Percentiles rank a stretch among this genome's conserved stretches.
Evolutionary conservation across 805 yeast genomes (phyloP).

Genomic region (Cyberlindnera euphorbiiphila): DNA sequence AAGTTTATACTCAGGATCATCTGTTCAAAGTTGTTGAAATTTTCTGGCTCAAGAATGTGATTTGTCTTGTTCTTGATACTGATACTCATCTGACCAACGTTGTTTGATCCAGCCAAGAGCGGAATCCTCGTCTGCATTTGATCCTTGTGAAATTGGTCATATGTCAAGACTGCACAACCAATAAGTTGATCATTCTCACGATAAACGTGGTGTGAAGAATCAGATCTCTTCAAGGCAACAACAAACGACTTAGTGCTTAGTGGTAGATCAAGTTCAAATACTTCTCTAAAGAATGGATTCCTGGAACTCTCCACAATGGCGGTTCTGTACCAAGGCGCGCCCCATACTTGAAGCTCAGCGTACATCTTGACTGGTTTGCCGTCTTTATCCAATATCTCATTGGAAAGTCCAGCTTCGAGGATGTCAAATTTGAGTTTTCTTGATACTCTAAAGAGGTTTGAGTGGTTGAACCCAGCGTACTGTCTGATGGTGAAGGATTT

Average conservation of each 20-base stretch:
- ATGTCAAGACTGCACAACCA: slow-evolving; percentile 18
- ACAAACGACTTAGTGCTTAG: slow-evolving; percentile 46
- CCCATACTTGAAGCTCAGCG: slow-evolving; percentile 72
- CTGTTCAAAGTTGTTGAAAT: slow-evolving; percentile 59
- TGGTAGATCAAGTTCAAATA: slow-evolving; percentile 59
- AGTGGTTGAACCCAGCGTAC: slow-evolving; percentile 31
- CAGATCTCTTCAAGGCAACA: slow-evolving; percentile 39
- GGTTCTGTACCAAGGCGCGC: slow-evolving; percentile 73
- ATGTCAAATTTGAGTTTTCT: slow-evolving; percentile 54
- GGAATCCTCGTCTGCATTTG: slow-evolving; percentile 35
- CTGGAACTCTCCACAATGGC: slow-evolving; percentile 47
- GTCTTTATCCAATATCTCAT: not conserved
- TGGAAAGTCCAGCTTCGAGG: slow-evolving; percentile 59
- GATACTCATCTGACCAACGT: slow-evolving; percentile 56
- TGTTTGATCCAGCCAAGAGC: slow-evolving; percentile 37
- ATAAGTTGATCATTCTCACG: slow-evolving; percentile 34
- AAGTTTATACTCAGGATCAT: slow-evolving; percentile 53
- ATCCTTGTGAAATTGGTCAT: slow-evolving; percentile 20
- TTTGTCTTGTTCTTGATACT: slow-evolving; percentile 48
- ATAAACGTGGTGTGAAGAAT: slow-evolving; percentile 9
- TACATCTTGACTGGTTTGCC: slow-evolving; percentile 38
- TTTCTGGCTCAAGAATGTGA: slow-evolving; percentile 55
- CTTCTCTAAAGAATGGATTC: slow-evolving; percentile 83
- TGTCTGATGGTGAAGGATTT: slow-evolving; percentile 61
- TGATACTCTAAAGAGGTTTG: slow-evolving; percentile 45